Evolutionary conservation across 202 grass and related monocot genomes (phyloP).

Genomic region (Panicum virgatum): DNA sequence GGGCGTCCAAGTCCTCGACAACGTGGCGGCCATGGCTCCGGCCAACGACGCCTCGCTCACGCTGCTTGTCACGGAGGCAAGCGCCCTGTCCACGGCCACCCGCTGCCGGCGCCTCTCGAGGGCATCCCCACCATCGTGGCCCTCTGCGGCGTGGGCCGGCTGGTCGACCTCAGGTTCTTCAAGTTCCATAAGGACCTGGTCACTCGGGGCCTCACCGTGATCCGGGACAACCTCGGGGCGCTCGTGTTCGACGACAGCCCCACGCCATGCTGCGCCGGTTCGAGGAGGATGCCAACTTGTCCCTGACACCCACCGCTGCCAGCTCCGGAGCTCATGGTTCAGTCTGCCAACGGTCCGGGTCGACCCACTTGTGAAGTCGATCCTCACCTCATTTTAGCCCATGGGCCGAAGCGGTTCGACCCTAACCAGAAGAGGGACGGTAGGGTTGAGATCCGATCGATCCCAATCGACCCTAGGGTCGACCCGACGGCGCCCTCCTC

Average conservation of each 20-base stretch:
- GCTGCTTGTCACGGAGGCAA: slow-evolving; percentile 1
- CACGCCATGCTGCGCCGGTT: slow-evolving; percentile 25
- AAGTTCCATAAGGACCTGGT: slow-evolving; percentile 32
- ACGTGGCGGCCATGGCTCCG: neutral
- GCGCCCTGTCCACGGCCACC: slow-evolving; percentile 1
- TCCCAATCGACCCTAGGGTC: too few species aligned
- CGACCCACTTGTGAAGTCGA: too few species aligned
- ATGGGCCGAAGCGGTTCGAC: too few species aligned
- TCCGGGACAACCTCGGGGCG: slow-evolving; percentile 30
- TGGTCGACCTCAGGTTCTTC: slow-evolving; percentile 55
- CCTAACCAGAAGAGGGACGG: too few species aligned
- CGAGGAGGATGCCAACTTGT: neutral
- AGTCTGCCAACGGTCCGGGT: too few species aligned
- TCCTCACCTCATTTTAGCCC: too few species aligned
- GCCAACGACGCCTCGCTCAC: neutral
- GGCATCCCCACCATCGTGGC: slow-evolving; percentile 7
- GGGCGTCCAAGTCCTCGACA: slow-evolving; percentile 12
- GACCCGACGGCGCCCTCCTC: too few species aligned
- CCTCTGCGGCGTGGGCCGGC: neutral
- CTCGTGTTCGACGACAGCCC: slow-evolving; percentile 42
- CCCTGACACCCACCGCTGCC: neutral
- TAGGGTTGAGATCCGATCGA: too few species aligned
- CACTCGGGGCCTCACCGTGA: slow-evolving; percentile 5
- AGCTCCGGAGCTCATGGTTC: slow-evolving; percentile 30
- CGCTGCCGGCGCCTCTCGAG: neutral